Conservation (phyloP, 2,329 filamentous ascomycete genomes). For the Colletotrichum spaethianum region DNA sequence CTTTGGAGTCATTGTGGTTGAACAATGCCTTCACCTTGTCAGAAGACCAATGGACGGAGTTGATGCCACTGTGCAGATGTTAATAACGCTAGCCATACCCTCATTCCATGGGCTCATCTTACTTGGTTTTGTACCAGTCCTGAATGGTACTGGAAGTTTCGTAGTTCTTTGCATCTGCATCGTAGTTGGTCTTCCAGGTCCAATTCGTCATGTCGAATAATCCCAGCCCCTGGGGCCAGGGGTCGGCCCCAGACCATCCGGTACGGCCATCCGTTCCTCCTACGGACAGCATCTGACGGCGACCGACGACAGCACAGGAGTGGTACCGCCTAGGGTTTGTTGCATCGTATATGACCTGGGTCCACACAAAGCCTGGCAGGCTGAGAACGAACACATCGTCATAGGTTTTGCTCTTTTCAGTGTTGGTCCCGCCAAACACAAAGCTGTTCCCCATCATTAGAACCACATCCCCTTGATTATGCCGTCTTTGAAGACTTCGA, state of each 20-base stretch:
- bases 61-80: constrained; percentile 1
- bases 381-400: constrained; percentile 39
- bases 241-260: constrained; percentile 20
- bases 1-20: background rate
- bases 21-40: constrained; percentile 21
- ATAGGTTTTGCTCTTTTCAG: background rate
- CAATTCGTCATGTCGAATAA: constrained; percentile 36
- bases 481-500: background rate
- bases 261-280: constrained; percentile 22
- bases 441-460: constrained; percentile 19
- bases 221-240: constrained; percentile 33
- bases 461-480: too few relatives aligned
- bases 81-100: background rate
- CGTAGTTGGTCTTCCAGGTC: constrained; percentile 35
- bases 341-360: constrained; percentile 28
- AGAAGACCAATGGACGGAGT: constrained; percentile 30
- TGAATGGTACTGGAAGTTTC: constrained; percentile 3
- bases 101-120: background rate
- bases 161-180: constrained; percentile 30
- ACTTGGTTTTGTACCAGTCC: constrained; percentile 37
- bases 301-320: constrained; percentile 31
- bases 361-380: constrained; percentile 40
- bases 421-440: constrained; percentile 38
- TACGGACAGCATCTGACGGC: constrained; percentile 37
- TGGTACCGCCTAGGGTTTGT: constrained; percentile 2